Conservation (phyloP, 1,284 basidiomycete species). For the Ceratobasidium sp. region DNA sequence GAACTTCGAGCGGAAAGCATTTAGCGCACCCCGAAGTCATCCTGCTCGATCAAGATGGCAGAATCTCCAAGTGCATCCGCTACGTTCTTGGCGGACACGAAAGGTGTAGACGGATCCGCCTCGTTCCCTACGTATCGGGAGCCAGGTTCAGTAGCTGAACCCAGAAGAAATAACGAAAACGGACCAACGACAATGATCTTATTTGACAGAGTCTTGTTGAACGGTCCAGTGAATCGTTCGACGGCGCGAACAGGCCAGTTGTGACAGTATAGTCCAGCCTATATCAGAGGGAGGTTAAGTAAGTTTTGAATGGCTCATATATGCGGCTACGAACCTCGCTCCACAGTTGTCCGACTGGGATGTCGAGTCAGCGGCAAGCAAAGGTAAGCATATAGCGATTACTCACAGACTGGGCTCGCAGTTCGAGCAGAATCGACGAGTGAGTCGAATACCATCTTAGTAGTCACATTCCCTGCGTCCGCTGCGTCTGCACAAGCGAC, state of each 20-base stretch:
- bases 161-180: not conserved
- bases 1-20: too few species aligned
- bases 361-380: not conserved
- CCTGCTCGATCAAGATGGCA: slow-evolving; percentile 36
- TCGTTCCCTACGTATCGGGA: slow-evolving; percentile 16
- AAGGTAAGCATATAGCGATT: not conserved
- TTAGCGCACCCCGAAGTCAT: not conserved
- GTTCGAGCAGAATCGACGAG: slow-evolving; percentile 7
- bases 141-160: too few species aligned
- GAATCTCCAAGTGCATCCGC: slow-evolving; percentile 12
- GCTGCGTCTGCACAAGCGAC: slow-evolving; percentile 44
- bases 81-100: slow-evolving; percentile 17
- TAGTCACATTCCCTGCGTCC: slow-evolving; percentile 35
- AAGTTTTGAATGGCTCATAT: not conserved
- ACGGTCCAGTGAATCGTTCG: slow-evolving; percentile 35
- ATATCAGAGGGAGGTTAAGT: too few species aligned
- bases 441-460: slow-evolving; percentile 35
- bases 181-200: slow-evolving; percentile 39
- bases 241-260: slow-evolving; percentile 42
- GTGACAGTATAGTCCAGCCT: slow-evolving; percentile 8
- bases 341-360: not conserved
- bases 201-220: slow-evolving; percentile 36
- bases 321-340: not conserved
- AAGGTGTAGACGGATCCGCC: slow-evolving; percentile 41
- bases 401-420: slow-evolving; percentile 33